phyloP scores from a whole-genome alignment of 495 filamentous ascomycete species.

The Penicillium egyptiacum region DNA sequence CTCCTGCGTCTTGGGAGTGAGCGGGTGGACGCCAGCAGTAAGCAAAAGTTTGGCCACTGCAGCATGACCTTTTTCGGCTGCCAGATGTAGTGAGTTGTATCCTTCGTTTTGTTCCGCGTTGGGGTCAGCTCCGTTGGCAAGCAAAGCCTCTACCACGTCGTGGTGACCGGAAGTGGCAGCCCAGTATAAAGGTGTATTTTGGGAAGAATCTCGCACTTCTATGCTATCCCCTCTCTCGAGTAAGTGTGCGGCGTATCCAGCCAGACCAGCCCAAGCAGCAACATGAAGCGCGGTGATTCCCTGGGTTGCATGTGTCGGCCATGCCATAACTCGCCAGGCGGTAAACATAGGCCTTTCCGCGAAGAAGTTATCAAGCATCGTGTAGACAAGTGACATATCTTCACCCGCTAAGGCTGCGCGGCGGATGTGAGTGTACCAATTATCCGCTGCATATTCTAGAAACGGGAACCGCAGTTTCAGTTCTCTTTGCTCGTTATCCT shows the following conservation, averaged over 20 bases:
- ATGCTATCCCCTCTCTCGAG: constrained; percentile 14
- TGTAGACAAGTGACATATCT: constrained; percentile 13
- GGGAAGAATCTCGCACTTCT: constrained; percentile 9
- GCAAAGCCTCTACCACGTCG: constrained; percentile 22
- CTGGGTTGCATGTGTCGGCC: constrained; percentile 12
- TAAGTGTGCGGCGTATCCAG: constrained; percentile 17
- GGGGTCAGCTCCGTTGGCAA: constrained; percentile 25
- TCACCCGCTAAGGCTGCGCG: constrained; percentile 9
- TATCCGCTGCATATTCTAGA: constrained; percentile 23
- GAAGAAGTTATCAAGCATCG: constrained; percentile 15
- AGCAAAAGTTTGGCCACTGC: constrained; percentile 27
- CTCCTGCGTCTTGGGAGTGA: constrained; percentile 27
- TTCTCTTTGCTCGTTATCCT: constrained; percentile 9
- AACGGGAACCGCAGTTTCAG: constrained; percentile 21
- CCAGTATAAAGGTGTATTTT: constrained; percentile 27
- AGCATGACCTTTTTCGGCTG: constrained; percentile 22
- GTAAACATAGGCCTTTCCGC: constrained; percentile 7
- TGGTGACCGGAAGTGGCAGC: constrained; percentile 26
- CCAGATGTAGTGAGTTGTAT: constrained; percentile 30
- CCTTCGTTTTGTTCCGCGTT: constrained; percentile 21
- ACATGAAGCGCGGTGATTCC: constrained; percentile 22
- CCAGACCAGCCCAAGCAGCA: constrained; percentile 19
- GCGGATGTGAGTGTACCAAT: constrained; percentile 23
- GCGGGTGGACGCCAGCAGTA: constrained; percentile 29
- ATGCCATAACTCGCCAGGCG: constrained; percentile 21